Percentiles rank a stretch among this genome's conserved stretches.
Evolutionary conservation across 345 rosid genomes (phyloP).

Genomic region (Diplotaxis tenuifolia): DNA sequence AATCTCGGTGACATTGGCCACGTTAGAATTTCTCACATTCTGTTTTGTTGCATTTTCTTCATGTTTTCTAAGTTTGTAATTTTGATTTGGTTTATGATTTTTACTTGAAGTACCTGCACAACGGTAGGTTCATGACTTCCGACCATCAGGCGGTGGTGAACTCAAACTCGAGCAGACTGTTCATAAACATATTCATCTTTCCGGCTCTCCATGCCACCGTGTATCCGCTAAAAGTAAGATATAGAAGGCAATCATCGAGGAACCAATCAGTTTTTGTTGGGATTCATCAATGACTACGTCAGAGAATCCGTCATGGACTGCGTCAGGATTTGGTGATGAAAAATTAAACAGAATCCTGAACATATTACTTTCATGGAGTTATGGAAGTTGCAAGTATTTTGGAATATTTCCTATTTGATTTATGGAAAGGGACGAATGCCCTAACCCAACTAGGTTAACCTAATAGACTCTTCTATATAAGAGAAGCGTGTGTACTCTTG

Average conservation of each 20-base stretch:
- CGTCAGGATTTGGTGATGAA: too few species aligned
- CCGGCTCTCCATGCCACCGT: constrained; percentile 68
- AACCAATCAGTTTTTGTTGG: constrained; percentile 63
- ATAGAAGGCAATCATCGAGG: constrained; percentile 54
- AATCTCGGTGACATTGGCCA: constrained; percentile 92
- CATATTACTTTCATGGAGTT: too few species aligned
- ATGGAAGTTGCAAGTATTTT: too few species aligned
- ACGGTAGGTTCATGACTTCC: background rate
- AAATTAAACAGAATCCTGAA: too few species aligned
- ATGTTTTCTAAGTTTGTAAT: background rate
- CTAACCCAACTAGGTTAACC: too few species aligned
- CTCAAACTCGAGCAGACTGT: background rate
- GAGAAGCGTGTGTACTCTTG: too few species aligned
- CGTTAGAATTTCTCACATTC: constrained; percentile 44
- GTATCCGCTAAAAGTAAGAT: constrained; percentile 56
- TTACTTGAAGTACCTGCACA: background rate
- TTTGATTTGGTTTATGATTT: background rate
- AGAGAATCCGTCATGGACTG: too few species aligned
- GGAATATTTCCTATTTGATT: too few species aligned
- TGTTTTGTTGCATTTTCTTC: background rate
- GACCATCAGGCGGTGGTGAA: background rate
- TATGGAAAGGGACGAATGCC: too few species aligned
- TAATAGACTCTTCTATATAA: too few species aligned
- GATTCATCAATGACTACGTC: too few species aligned
- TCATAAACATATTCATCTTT: constrained; percentile 58